Percentiles rank a stretch among this genome's conserved stretches.
These are phyloP conservation scores for Rasamsonia emersonii DNA, from an alignment of 2,329 filamentous ascomycete genomes.

Conservation along the genomic window DNA sequence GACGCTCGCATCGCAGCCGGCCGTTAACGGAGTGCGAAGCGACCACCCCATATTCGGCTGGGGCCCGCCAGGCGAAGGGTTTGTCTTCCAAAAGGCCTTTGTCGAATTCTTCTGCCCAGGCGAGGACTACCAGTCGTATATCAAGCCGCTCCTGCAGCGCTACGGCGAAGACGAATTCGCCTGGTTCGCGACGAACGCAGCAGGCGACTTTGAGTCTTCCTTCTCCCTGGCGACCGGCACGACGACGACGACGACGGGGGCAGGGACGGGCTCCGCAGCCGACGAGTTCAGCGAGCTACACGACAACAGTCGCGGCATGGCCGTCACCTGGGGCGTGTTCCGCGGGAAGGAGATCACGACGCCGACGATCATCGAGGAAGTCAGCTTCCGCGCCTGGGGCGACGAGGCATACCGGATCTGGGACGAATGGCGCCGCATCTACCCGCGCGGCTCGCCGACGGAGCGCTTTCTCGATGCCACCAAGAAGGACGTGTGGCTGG, in stretches of 20 bases:
- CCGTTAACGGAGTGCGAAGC: conserved; percentile 76
- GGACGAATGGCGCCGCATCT: conserved; percentile 86
- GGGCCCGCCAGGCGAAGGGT: conserved; percentile 77
- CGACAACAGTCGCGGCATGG: conserved; percentile 60
- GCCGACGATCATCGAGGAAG: conserved; percentile 92
- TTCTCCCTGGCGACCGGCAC: conserved; percentile 19
- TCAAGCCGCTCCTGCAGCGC: conserved; percentile 55
- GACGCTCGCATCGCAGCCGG: conserved; percentile 92
- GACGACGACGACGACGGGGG: conserved; percentile 4
- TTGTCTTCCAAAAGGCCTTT: conserved; percentile 97
- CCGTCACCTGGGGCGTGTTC: conserved; percentile 95
- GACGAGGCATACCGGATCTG: conserved; percentile 96
- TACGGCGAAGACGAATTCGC: conserved; percentile 60
- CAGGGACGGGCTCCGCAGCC: conserved; percentile 17
- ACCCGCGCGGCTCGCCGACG: conserved; percentile 63
- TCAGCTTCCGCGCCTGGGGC: conserved; percentile 86
- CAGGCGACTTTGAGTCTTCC: conserved; percentile 67
- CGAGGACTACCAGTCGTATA: conserved; percentile 55
- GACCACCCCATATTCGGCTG: conserved; percentile 77
- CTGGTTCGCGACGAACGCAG: conserved; percentile 77
- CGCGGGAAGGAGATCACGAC: conserved; percentile 92
- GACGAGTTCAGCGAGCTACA: conserved; percentile 40
- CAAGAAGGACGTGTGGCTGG: conserved; percentile 69
- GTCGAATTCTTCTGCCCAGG: conserved; percentile 87
- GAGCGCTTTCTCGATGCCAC: conserved; percentile 61